Evolutionary conservation across 2,329 filamentous ascomycete species (phyloP).

Genomic region (Claviceps maximensis): DNA sequence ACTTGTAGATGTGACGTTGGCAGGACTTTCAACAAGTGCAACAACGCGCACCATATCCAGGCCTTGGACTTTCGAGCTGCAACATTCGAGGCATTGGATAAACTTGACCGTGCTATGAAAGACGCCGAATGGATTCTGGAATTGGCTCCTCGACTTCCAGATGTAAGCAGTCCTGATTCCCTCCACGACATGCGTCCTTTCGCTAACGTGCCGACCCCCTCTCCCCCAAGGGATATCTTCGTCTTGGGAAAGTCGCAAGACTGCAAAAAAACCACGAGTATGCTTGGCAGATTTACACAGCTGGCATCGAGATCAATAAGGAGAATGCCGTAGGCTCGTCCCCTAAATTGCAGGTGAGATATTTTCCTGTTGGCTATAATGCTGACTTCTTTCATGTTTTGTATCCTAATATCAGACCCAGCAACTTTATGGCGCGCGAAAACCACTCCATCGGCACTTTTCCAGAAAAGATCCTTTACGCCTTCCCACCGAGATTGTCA

Average conservation of each 20-base stretch:
- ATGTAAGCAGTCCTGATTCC: constrained; percentile 17
- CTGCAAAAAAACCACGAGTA: constrained; percentile 24
- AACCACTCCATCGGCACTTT: constrained; percentile 18
- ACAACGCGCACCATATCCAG: constrained; percentile 23
- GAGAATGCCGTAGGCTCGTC: constrained; percentile 15
- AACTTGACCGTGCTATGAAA: constrained; percentile 23
- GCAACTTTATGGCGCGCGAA: constrained; percentile 21
- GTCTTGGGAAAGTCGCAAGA: constrained; percentile 26
- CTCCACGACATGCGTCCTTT: background rate
- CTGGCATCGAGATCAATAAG: constrained; percentile 23
- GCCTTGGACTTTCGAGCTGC: constrained; percentile 29
- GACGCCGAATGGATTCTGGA: constrained; percentile 31
- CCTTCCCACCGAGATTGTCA: constrained; percentile 23
- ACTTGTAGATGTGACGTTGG: constrained; percentile 24
- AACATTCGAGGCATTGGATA: constrained; percentile 24
- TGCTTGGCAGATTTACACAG: constrained; percentile 27
- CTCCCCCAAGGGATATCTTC: constrained; percentile 33
- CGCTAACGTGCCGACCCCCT: background rate
- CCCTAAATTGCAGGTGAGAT: constrained; percentile 22
- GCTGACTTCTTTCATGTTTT: background rate
- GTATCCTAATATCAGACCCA: background rate
- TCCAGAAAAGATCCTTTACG: constrained; percentile 8
- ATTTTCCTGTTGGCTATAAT: background rate
- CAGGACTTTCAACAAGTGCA: constrained; percentile 26
- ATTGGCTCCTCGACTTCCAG: constrained; percentile 25